Evolutionary conservation across 2,329 filamentous ascomycete genomes (phyloP).

Genomic region (Beauveria asiatica): DNA sequence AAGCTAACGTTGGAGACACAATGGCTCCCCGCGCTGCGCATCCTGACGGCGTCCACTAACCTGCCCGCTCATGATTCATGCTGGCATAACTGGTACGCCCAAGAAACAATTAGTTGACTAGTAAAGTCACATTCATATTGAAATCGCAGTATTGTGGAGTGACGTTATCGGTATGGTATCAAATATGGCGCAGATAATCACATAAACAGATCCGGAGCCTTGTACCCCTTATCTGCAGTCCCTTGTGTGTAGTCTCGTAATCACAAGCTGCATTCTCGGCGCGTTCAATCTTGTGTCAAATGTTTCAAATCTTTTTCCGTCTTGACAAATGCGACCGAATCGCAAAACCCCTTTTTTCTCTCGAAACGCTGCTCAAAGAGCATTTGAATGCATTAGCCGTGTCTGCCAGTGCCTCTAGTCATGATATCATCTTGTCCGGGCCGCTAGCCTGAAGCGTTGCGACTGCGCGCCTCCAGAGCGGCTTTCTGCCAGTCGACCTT

Average conservation of each 20-base stretch:
- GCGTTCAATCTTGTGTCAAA: no score
- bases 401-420: no score
- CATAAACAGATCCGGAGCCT: no score
- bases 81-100: not conserved
- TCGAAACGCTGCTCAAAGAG: not conserved
- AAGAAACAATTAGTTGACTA: not conserved
- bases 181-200: no score
- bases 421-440: no score
- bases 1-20: not conserved
- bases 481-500: conserved; percentile 45
- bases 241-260: no score
- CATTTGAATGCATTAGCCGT: no score
- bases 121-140: not conserved
- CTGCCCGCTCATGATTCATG: not conserved
- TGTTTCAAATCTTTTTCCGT: no score
- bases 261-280: no score
- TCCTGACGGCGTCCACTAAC: not conserved
- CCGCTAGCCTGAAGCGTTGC: conserved; percentile 38
- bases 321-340: no score
- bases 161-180: no score
- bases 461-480: conserved; percentile 41
- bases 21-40: not conserved
- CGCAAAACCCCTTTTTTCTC: not conserved
- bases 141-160: not conserved
- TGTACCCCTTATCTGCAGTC: no score